phyloP scores from a whole-genome alignment of 805 yeast species.

The Kodamaea kakaduensis region DNA sequence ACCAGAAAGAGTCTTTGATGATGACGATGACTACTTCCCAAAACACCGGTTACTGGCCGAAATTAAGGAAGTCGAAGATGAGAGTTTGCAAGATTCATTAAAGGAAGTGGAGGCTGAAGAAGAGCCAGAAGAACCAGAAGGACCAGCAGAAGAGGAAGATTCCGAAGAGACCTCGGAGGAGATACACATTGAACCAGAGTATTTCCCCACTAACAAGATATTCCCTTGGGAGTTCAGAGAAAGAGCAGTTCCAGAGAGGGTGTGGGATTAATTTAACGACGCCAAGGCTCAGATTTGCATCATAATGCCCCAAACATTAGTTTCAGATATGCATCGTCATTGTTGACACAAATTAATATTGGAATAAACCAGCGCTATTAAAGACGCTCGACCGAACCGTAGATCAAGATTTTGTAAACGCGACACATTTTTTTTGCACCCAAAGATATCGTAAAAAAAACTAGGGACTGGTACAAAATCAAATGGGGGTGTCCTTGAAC shows the following conservation, averaged over 20 bases:
- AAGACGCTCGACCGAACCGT: too few relatives aligned
- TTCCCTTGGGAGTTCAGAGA: slow-evolving; percentile 37
- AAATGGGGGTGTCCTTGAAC: too few relatives aligned
- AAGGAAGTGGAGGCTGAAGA: slow-evolving; percentile 6
- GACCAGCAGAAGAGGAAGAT: slow-evolving; percentile 12
- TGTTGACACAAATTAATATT: too few relatives aligned
- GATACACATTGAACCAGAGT: slow-evolving; percentile 5
- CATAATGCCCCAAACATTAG: too few relatives aligned
- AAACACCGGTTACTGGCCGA: slow-evolving; percentile 18
- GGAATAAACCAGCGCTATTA: too few relatives aligned
- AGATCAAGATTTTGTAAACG: too few relatives aligned
- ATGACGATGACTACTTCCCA: slow-evolving; percentile 26
- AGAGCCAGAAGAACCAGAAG: slow-evolving; percentile 11
- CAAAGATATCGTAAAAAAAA: too few relatives aligned
- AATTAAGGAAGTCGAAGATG: slow-evolving; percentile 5
- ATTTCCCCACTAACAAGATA: slow-evolving; percentile 13
- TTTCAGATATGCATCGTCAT: too few relatives aligned
- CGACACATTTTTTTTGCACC: too few relatives aligned
- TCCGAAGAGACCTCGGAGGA: slow-evolving; percentile 8
- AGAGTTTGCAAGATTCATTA: too few relatives aligned
- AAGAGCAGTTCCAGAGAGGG: slow-evolving; percentile 20
- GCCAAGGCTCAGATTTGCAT: too few relatives aligned
- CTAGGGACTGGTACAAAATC: too few relatives aligned
- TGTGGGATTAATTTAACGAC: slow-evolving; percentile 12
- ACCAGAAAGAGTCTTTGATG: slow-evolving; percentile 20